Evolutionary conservation across 176 grass and related monocot genomes (phyloP).

Genomic region (Raddia guianensis): DNA sequence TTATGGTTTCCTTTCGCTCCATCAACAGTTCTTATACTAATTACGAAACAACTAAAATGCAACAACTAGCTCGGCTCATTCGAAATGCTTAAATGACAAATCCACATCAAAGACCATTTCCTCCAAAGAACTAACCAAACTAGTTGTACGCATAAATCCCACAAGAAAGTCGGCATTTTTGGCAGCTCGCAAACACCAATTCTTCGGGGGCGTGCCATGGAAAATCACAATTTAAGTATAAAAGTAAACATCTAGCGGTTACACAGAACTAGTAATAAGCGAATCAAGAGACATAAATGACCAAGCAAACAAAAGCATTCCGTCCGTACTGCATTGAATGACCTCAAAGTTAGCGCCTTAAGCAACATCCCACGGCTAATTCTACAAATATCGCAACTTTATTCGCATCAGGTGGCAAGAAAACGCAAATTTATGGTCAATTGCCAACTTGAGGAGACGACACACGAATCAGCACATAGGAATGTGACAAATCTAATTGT

Average conservation of each 20-base stretch:
- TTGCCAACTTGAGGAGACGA: not conserved
- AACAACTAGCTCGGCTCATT: conserved; percentile 34
- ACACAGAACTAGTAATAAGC: not conserved
- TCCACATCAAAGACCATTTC: conserved; percentile 43
- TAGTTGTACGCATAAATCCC: conserved; percentile 30
- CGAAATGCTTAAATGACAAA: conserved; percentile 26
- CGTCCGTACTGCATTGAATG: conserved; percentile 42
- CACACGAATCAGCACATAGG: not conserved
- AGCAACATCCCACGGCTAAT: conserved; percentile 30
- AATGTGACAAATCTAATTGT: conserved; percentile 38
- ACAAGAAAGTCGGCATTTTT: conserved; percentile 35
- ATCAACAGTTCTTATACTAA: conserved; percentile 41
- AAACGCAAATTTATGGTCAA: conserved; percentile 11
- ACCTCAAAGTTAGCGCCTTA: conserved; percentile 38
- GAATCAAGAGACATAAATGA: conserved; percentile 25
- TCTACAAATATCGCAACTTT: conserved; percentile 30
- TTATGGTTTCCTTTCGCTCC: conserved; percentile 39
- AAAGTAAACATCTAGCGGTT: not conserved
- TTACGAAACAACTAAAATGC: conserved; percentile 7
- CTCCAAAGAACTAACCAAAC: conserved; percentile 24
- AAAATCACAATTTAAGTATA: not conserved
- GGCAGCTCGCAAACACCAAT: conserved; percentile 30
- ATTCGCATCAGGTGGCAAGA: not conserved
- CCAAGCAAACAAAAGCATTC: conserved; percentile 24
- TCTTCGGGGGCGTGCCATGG: not conserved